Base-by-base conservation (phyloP, 495 filamentous ascomycete genomes). In the Neurospora terricola region DNA sequence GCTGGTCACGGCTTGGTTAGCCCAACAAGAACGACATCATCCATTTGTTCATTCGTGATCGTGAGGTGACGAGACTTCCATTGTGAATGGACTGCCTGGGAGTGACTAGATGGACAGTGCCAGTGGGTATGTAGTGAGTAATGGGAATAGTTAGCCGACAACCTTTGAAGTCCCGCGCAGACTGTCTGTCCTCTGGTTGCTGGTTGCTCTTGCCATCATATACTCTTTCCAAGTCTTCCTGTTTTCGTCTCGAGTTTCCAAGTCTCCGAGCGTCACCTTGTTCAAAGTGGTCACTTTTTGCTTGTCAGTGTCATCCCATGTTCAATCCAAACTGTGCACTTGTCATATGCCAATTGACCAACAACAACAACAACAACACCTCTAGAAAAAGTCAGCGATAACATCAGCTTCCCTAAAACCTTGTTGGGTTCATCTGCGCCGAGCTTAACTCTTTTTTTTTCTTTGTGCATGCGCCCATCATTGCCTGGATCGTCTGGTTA, bases 381-480 rank as follows among this genome's bases (percentile, higher is more conserved):
- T 54, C 45, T 54, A 54, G 45, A 12, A 23, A 54, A 54, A 54
- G 45, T 27, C 45, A 27, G 54, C 54, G 54, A 62, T 62, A 62
- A 62, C 27, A 62, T 62, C 54, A 59, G 10, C 14, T 59, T 4
- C 11, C n/a, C 11, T 62, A 62, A 9, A 59, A 34, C 54, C 54
- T 62, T 62, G 23, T 34, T 62, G 54, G 54, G 54, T 62, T 62
- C 54, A 9, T 34, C 27, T 34, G 23, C 23, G 48, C 48, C 48
- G 48, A 62, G 48, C 11, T 62, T 62, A 34, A 62, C 54, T 71
- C 27, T 71, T 39, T 69, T 45, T n/a, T 30, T 36, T 66, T 66
- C 43, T 66, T 66, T 66, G 43, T 71, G 42, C 27, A 71, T 43
- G 38, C 70, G 43, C 27, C 39, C 70, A 71, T 71, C 30, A 75